Percentiles rank a stretch among this genome's conserved stretches.
These are phyloP conservation scores for Pleurostoma richardsiae DNA, from an alignment of 2,329 filamentous ascomycete species.

Conservation along the genomic window DNA sequence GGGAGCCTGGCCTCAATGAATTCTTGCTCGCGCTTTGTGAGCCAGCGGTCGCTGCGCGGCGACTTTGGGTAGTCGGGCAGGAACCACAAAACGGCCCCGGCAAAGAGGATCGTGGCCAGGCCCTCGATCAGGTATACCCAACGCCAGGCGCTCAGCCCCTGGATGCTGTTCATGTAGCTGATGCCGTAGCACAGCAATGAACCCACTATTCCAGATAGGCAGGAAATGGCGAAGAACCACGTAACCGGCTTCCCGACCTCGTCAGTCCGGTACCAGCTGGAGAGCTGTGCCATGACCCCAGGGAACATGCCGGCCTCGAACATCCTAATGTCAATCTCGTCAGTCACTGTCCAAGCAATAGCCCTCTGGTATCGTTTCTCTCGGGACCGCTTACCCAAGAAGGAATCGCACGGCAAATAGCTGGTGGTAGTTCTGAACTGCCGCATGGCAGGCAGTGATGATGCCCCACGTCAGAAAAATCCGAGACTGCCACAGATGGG, in stretches of 20 bases:
- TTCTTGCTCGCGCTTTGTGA: slow-evolving; percentile 30
- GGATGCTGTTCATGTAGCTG: slow-evolving; percentile 18
- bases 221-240: slow-evolving; percentile 35
- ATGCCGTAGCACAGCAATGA: slow-evolving; percentile 22
- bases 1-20: slow-evolving; percentile 30
- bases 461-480: slow-evolving; percentile 31
- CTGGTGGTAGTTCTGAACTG: slow-evolving; percentile 29
- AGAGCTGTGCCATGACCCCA: slow-evolving; percentile 33
- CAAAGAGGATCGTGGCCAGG: slow-evolving; percentile 32
- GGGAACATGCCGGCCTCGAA: slow-evolving; percentile 38
- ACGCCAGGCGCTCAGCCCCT: slow-evolving; percentile 19
- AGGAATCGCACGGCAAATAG: slow-evolving; percentile 32
- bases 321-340: slow-evolving; percentile 4
- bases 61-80: slow-evolving; percentile 36
- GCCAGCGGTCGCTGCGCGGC: slow-evolving; percentile 25
- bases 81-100: slow-evolving; percentile 26
- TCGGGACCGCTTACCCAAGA: slow-evolving; percentile 18
- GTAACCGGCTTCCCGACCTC: slow-evolving; percentile 34
- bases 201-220: slow-evolving; percentile 26
- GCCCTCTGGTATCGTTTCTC: no score
- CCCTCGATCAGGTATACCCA: slow-evolving; percentile 40
- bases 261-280: slow-evolving; percentile 40
- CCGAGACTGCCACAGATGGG: slow-evolving; percentile 26
- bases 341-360: not conserved
- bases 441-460: slow-evolving; percentile 29